phyloP scores from a whole-genome alignment of 2,329 filamentous ascomycete genomes.

The Biscogniauxia sp. region DNA sequence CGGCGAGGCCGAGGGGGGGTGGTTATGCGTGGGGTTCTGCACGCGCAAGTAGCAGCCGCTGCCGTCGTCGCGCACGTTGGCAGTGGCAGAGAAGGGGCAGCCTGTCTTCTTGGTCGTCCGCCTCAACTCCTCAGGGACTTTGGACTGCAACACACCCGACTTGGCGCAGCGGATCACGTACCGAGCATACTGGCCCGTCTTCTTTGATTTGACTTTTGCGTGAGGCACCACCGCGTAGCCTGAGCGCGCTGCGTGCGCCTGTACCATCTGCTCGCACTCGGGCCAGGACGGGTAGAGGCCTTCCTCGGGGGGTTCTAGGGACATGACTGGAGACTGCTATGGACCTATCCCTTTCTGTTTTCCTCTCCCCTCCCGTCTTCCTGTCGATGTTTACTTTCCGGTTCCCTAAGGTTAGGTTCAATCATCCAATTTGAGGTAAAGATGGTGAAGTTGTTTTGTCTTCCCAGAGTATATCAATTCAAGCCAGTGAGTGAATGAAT shows the following conservation, averaged over 20 bases:
- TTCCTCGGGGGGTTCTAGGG: constrained; percentile 25
- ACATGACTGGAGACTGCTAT: constrained; percentile 14
- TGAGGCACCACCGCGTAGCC: constrained; percentile 28
- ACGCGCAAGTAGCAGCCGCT: constrained; percentile 27
- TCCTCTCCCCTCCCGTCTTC: not conserved
- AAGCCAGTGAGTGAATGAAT: too few relatives aligned
- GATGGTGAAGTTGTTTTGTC: too few relatives aligned
- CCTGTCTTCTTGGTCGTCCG: constrained; percentile 28
- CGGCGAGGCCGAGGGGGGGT: constrained; percentile 22
- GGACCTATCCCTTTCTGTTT: not conserved
- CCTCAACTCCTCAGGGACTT: constrained; percentile 22
- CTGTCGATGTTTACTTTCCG: too few relatives aligned
- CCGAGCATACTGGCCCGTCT: constrained; percentile 26
- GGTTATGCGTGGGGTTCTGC: constrained; percentile 24
- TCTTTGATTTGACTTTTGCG: constrained; percentile 24
- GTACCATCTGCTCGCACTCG: constrained; percentile 23
- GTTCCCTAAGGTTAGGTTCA: too few relatives aligned
- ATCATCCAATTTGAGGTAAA: too few relatives aligned
- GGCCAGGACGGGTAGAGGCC: constrained; percentile 23
- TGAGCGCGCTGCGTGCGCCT: constrained; percentile 24
- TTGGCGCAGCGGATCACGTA: constrained; percentile 28
- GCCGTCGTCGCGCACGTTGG: constrained; percentile 24
- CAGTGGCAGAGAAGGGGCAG: constrained; percentile 26
- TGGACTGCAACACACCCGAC: constrained; percentile 25
- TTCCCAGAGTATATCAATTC: too few relatives aligned